Evolutionary conservation across 495 filamentous ascomycete species (phyloP).

Genomic region (Lasiosphaeria miniovina): DNA sequence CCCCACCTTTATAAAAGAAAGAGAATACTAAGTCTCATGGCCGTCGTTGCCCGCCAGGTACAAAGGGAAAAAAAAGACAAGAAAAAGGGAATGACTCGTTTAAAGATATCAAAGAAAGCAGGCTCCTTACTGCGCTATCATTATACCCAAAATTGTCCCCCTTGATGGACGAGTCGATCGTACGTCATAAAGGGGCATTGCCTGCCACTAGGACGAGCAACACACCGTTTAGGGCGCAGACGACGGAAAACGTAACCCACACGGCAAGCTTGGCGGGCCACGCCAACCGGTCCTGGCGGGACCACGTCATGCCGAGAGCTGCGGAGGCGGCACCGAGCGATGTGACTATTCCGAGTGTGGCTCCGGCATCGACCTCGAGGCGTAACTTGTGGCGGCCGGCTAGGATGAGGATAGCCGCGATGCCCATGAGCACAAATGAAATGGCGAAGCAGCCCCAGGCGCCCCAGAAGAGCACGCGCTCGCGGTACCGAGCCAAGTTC

Average conservation of each 20-base stretch:
- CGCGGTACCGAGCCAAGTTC: slow-evolving; percentile 38
- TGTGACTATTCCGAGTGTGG: slow-evolving; percentile 54
- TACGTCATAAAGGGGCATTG: slow-evolving; percentile 31
- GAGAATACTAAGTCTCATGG: no score
- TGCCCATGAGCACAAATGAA: slow-evolving; percentile 50
- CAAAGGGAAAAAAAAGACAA: background rate
- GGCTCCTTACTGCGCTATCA: no score
- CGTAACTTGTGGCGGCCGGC: slow-evolving; percentile 53
- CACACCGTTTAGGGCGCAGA: slow-evolving; percentile 51
- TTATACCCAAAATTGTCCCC: background rate
- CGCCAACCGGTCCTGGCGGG: slow-evolving; percentile 39
- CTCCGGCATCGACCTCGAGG: slow-evolving; percentile 59
- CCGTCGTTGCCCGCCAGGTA: background rate
- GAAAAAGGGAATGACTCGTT: background rate
- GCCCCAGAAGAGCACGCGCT: slow-evolving; percentile 44
- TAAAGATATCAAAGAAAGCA: background rate
- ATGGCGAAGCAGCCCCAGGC: slow-evolving; percentile 44
- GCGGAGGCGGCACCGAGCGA: slow-evolving; percentile 54
- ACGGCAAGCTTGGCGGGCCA: slow-evolving; percentile 43
- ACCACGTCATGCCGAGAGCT: slow-evolving; percentile 49
- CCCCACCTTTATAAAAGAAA: no score
- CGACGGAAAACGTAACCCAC: slow-evolving; percentile 40
- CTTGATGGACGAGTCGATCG: background rate
- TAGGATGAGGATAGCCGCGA: slow-evolving; percentile 51
- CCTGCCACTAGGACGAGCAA: slow-evolving; percentile 48